phyloP scores from a whole-genome alignment of 2,329 filamentous ascomycete genomes.

The Sporothrix pallida region DNA sequence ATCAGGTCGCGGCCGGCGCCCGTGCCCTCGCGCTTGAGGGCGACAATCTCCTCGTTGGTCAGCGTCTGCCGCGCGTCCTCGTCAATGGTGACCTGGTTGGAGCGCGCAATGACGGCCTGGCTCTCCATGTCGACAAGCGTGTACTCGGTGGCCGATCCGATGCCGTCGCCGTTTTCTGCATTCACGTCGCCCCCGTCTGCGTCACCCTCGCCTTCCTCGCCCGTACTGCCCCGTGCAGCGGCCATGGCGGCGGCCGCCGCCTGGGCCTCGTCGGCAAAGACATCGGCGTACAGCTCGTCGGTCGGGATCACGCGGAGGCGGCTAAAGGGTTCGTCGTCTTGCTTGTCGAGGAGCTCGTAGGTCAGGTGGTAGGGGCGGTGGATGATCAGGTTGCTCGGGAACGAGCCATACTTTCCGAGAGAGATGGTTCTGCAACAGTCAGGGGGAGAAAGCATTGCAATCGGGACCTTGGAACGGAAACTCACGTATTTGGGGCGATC shows the following conservation, averaged over 20 bases:
- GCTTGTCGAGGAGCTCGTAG: conserved; percentile 81
- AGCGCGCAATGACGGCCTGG: conserved; percentile 59
- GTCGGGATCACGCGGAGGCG: conserved; percentile 79
- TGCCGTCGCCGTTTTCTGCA: conserved; percentile 48
- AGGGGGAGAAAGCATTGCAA: conserved; percentile 21
- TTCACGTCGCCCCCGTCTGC: background rate
- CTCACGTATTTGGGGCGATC: conserved; percentile 65
- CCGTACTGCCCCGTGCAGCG: conserved; percentile 27
- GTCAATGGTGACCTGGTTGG: conserved; percentile 64
- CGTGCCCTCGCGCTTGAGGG: conserved; percentile 72
- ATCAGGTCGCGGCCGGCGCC: conserved; percentile 88
- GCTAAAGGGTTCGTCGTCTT: conserved; percentile 67
- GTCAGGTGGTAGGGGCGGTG: conserved; percentile 91
- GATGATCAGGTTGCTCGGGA: conserved; percentile 86
- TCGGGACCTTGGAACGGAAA: background rate
- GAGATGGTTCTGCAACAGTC: conserved; percentile 71
- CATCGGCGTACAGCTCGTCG: conserved; percentile 81
- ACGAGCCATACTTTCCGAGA: conserved; percentile 89
- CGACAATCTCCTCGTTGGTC: conserved; percentile 75
- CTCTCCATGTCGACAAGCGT: conserved; percentile 54
- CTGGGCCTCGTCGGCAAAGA: conserved; percentile 57
- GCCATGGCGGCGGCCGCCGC: conserved; percentile 44
- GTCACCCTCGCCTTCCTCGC: background rate
- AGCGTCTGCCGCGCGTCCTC: conserved; percentile 68
- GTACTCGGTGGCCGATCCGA: conserved; percentile 52